A percentile compares a stretch with the other conserved stretches of the same genome.
Evolutionary conservation across 805 yeast genomes (phyloP).

Genomic region (Ogataea parapolymorpha): DNA sequence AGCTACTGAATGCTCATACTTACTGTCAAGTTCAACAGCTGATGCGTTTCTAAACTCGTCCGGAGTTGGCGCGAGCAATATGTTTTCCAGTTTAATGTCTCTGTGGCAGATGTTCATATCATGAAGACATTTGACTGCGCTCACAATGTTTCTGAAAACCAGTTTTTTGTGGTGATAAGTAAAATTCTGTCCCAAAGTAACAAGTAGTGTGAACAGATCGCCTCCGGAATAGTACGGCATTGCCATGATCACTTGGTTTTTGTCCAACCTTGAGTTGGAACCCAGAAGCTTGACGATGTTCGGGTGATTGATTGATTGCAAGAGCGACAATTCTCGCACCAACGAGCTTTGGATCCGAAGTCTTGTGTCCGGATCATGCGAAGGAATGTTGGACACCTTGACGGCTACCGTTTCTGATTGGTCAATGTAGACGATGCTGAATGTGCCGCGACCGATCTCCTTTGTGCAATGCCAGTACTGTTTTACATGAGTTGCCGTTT

Average conservation of each 20-base stretch:
- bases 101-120: slow-evolving; percentile 71
- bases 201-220: slow-evolving; percentile 67
- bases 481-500: slow-evolving; percentile 10
- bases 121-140: slow-evolving; percentile 75
- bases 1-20: slow-evolving; percentile 33
- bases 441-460: slow-evolving; percentile 64
- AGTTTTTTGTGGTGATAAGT: slow-evolving; percentile 51
- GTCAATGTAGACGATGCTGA: slow-evolving; percentile 60
- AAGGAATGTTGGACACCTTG: slow-evolving; percentile 53
- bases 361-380: slow-evolving; percentile 34
- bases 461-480: slow-evolving; percentile 36
- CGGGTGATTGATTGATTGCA: slow-evolving; percentile 60
- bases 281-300: slow-evolving; percentile 64
- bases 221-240: slow-evolving; percentile 84
- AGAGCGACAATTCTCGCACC: slow-evolving; percentile 69
- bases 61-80: slow-evolving; percentile 43
- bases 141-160: slow-evolving; percentile 65
- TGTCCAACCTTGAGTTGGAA: slow-evolving; percentile 34
- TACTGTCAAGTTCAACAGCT: slow-evolving; percentile 1
- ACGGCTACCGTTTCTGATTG: slow-evolving; percentile 53
- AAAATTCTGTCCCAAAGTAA: slow-evolving; percentile 40
- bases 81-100: slow-evolving; percentile 86
- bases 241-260: slow-evolving; percentile 43
- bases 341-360: slow-evolving; percentile 59
- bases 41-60: slow-evolving; percentile 28